Conservation (phyloP, 148 eudicot genomes). For the Nyssa sinensis region DNA sequence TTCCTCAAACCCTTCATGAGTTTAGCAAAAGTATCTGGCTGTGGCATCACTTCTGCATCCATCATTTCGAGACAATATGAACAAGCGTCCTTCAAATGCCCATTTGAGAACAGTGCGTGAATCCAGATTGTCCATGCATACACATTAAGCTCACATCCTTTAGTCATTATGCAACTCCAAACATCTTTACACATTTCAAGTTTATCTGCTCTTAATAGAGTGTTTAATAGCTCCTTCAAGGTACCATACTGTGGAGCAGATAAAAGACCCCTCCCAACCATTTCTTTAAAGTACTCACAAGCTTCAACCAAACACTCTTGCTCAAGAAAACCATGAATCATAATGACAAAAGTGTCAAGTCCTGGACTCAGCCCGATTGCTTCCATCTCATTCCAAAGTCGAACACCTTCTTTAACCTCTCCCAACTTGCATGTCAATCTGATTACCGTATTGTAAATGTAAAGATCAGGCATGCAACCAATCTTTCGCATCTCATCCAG, state of each 20-base stretch:
- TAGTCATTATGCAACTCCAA: slow-evolving; percentile 67
- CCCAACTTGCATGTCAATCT: slow-evolving; percentile 76
- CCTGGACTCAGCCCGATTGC: slow-evolving; percentile 64
- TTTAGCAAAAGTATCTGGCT: slow-evolving; percentile 88
- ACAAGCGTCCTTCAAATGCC: slow-evolving; percentile 93
- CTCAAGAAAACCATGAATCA: slow-evolving; percentile 68
- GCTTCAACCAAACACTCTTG: slow-evolving; percentile 71
- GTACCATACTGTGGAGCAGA: slow-evolving; percentile 84
- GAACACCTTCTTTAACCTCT: slow-evolving; percentile 68
- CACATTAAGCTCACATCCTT: slow-evolving; percentile 86
- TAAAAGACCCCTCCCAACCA: slow-evolving; percentile 78
- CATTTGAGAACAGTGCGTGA: slow-evolving; percentile 82
- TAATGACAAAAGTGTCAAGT: slow-evolving; percentile 63
- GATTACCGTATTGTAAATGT: slow-evolving; percentile 68
- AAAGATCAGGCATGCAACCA: slow-evolving; percentile 60
- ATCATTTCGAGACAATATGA: slow-evolving; percentile 89
- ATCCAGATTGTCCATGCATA: slow-evolving; percentile 97
- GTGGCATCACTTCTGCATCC: slow-evolving; percentile 88
- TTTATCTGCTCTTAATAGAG: slow-evolving; percentile 74
- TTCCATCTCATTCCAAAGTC: slow-evolving; percentile 73
- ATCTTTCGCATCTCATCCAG: slow-evolving; percentile 70
- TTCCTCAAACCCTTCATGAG: slow-evolving; percentile 80
- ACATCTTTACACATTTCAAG: slow-evolving; percentile 80
- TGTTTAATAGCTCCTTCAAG: slow-evolving; percentile 65
- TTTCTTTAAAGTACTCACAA: slow-evolving; percentile 78